phyloP scores from a whole-genome alignment of 2,329 filamentous ascomycete species.

The Trichoderma arundinaceum region DNA sequence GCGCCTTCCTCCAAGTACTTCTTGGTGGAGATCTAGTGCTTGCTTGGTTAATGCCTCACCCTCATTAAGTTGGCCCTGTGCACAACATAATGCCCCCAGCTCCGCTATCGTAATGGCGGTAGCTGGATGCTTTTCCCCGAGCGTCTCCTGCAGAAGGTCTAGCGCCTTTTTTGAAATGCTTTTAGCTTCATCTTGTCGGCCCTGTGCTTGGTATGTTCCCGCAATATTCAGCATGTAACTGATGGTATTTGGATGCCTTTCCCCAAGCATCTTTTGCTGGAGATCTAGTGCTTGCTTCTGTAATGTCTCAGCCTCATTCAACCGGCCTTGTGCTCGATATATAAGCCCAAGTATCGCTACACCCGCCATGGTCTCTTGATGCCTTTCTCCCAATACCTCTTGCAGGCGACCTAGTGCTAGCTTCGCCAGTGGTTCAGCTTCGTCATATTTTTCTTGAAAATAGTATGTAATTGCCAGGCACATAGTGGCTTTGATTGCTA shows the following conservation, averaged over 20 bases:
- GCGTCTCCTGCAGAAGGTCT: slow-evolving; percentile 31
- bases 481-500: too few relatives aligned
- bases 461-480: too few relatives aligned
- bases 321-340: slow-evolving; percentile 36
- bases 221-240: slow-evolving; percentile 14
- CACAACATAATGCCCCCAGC: neutral
- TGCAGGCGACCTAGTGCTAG: too few relatives aligned
- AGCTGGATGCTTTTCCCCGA: slow-evolving; percentile 36
- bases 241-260: slow-evolving; percentile 25
- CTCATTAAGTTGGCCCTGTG: neutral
- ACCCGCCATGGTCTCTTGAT: too few relatives aligned
- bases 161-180: slow-evolving; percentile 29
- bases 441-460: too few relatives aligned
- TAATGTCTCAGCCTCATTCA: slow-evolving; percentile 33
- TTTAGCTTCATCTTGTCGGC: slow-evolving; percentile 34
- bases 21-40: neutral
- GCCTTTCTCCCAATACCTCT: too few relatives aligned
- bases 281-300: neutral
- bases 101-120: slow-evolving; percentile 20
- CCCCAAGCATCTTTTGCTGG: neutral
- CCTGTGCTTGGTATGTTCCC: slow-evolving; percentile 35
- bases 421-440: too few relatives aligned
- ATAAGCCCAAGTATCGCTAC: neutral
- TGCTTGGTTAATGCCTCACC: neutral
- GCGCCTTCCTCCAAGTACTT: slow-evolving; percentile 37